Conservation (phyloP, 2,329 filamentous ascomycete genomes). For the Microdochium bolleyi region DNA sequence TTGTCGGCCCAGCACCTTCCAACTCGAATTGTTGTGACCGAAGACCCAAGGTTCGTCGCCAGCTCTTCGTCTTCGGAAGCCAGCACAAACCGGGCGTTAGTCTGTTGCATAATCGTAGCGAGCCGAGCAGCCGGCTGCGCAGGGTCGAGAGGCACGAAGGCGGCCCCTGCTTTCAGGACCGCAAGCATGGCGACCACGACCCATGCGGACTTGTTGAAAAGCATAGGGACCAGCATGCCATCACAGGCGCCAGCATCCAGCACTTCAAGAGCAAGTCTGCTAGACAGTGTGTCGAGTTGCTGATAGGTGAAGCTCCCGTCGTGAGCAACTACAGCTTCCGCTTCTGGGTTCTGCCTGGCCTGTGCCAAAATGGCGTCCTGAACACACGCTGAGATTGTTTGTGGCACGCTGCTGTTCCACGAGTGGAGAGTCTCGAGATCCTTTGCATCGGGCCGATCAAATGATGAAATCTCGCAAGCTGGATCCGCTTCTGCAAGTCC, state of each 20-base stretch:
- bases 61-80: not conserved
- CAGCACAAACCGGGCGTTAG: slow-evolving; percentile 9
- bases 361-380: not conserved
- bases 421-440: not conserved
- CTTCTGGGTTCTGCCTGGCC: not conserved
- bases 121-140: slow-evolving; percentile 8
- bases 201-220: slow-evolving; percentile 10
- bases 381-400: not conserved
- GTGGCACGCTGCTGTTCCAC: not conserved
- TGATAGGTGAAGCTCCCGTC: not conserved
- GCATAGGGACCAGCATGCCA: slow-evolving; percentile 12
- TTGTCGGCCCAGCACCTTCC: not conserved
- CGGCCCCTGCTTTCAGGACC: slow-evolving; percentile 9
- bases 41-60: not conserved
- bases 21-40: not conserved
- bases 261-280: slow-evolving; percentile 4
- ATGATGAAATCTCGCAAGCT: not conserved
- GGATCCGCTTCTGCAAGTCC: not conserved
- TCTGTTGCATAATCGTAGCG: slow-evolving; percentile 21
- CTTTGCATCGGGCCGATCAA: not conserved
- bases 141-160: slow-evolving; percentile 2
- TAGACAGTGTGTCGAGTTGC: slow-evolving; percentile 6
- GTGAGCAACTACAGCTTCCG: not conserved
- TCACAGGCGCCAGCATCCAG: not conserved
- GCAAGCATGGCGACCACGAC: slow-evolving; percentile 5